phyloP scores from a whole-genome alignment of 2,329 filamentous ascomycete genomes.

The Alternaria hordeiaustralica region DNA sequence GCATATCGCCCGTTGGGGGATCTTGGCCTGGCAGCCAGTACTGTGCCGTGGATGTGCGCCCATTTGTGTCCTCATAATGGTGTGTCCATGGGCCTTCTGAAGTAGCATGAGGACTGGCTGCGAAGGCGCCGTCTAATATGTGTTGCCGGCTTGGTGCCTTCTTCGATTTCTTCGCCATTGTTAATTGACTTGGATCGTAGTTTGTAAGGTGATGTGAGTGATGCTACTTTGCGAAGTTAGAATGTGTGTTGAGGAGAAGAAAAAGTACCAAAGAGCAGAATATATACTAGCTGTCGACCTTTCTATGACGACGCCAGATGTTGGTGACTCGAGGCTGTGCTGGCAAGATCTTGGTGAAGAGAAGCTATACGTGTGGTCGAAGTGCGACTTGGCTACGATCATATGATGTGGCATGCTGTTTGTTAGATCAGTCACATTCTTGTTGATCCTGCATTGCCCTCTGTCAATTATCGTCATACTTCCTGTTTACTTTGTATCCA shows the following conservation, averaged over 20 bases:
- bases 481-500: not conserved
- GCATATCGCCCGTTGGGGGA: not conserved
- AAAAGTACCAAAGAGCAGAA: not conserved
- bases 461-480: not conserved
- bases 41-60: not conserved
- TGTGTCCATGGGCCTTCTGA: not conserved
- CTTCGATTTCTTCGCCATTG: not conserved
- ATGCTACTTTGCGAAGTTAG: not conserved
- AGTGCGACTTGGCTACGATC: not conserved
- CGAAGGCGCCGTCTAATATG: not conserved
- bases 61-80: not conserved
- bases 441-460: too few relatives aligned
- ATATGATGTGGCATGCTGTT: not conserved
- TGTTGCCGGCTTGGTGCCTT: not conserved
- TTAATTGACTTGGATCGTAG: not conserved
- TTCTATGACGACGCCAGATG: not conserved
- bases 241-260: not conserved
- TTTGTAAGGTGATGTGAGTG: not conserved
- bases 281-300: not conserved
- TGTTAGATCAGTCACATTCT: not conserved
- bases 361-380: not conserved
- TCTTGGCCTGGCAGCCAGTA: not conserved
- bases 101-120: not conserved
- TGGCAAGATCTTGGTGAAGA: not conserved
- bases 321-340: not conserved